Base-by-base conservation (phyloP, 2,329 filamentous ascomycete species). In the Fusarium zealandicum region DNA sequence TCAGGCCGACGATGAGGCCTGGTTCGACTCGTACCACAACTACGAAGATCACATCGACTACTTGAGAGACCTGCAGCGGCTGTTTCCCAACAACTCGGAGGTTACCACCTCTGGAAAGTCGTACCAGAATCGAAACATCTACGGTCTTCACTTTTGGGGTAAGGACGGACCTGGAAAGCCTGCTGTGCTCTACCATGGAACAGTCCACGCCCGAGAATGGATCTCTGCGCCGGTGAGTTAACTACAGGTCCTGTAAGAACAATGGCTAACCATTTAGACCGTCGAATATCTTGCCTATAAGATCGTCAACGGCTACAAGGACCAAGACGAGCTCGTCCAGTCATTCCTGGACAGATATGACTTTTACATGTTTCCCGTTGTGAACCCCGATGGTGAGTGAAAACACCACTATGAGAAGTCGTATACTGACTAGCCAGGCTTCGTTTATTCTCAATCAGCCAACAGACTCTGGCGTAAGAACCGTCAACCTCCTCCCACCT, bases 201-300 rank as follows among this genome's bases (percentile, higher is more conserved):
- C 78, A 37, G 78, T 82, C 1, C 81, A 84, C 64, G 78, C 80
- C 8, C 72, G 81, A 28, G 80, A 83, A 70, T 83, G 81, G 81
- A 82, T 83, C 40, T 75, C 76, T 14, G 76, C 78, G 0, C 77
- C 79, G 57, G 78, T 80, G 81, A 88, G 76, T 89, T 12, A 8
- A 1, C 2, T 4, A 4, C 5, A 9, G 9, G 3, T 6, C 2
- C 11, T 27, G 13, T 28, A 17, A 18, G 2, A 31, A 2, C 20
- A 31, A 7, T 32, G 2, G 17, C 42, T 61, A 25, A 57, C 20
- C 13, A 25, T 32, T 39, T 37, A 72, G 71, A 71, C 72, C 6
- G 70, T 76, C 11, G 79, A 83, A 61, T 83, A 82, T 61, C 69
- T 82, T 17, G 73, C 78, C 1, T 73, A 74, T 6, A 71, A 76